Evolutionary conservation across 768 basidiomycete species (phyloP), one percentile per base, ranked within the genome.

Genomic region (Termitomyces sp.): DNA sequence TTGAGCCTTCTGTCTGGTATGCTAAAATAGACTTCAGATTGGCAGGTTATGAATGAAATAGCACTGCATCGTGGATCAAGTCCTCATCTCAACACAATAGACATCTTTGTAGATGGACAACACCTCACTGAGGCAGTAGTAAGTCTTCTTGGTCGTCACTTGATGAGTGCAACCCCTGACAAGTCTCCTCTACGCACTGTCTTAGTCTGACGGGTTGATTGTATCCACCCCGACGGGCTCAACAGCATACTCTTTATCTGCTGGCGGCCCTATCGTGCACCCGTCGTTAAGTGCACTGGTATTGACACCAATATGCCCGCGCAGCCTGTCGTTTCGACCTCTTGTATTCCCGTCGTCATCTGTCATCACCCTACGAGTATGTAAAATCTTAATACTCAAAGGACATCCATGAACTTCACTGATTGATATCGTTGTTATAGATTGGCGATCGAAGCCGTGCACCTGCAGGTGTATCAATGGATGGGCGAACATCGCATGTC

Each of bases 21-120:
- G 18, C 49, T 66, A 57, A 58, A 56, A 16, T 33, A 53, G 12
- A 39, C n/a, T 24, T 20, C 61, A 89, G 94, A 88, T 62, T 95
- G 91, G 89, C 95, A 96, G 71, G 95, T 96, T 37, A 95, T 98
- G 93, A 98, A 98, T 68, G 95, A 98, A 72, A 86, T 98, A 57
- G 88, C 93, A 3, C 77, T 98, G 36, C 95, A 98, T 71, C 86
- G 95, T 27, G 95, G 95, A 13, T 85, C 91, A 22, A 91, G 91
- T 62, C 89, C 95, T 0, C 95, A 96, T 65, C 78, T 98, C 37
- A 95, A 93, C 64, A 92, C 93, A 4, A 93, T 97, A 55, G 94
- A 97, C 68, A 91, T 94, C 14, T 96, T 82, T 71, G 94, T 96
- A 13, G 93, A 98, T 65, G 93, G 90, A 0, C 93, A 97, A 67